Evolutionary conservation across 352 stramenopile genomes (phyloP), one percentile per base, ranked within the genome.

Genomic region (Pseudoperonospora humuli): DNA sequence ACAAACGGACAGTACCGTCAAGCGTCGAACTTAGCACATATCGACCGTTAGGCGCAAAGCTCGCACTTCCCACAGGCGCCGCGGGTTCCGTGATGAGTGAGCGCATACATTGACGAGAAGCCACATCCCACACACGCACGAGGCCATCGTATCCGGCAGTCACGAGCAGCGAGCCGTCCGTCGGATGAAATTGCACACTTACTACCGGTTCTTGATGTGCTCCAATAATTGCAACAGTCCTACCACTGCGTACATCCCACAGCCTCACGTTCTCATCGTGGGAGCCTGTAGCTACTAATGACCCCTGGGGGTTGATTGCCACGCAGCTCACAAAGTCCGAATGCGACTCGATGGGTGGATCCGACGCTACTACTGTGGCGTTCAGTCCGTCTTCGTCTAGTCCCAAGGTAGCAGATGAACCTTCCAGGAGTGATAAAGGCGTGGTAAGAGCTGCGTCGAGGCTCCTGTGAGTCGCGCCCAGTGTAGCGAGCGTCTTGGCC

Each of bases 141-240:
- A 90, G 59, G 5, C 75, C 80, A 46, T 93, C 81, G 45, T 84
- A 86, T 46, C 71, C 71, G 25, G 50, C 71, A 2, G 84, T 91
- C 15, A 92, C 80, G 11, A 98, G 74, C 49, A 96, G 81, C 27
- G 92, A 97, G 49, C 93, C 93, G 63, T 98, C 94, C 17, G 75
- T 73, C 32, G 58, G 58, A 59, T 96, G 97, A 57, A 98, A 98
- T 45, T 78, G 67, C 20, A 97, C 87, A 18, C 83, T 85, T 13
- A 95, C 97, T 1, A 99, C 91, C 3, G 95, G 89, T 61, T 98
- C 94, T 21, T 93, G 95, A 60, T 99, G 95, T 0, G 88, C 93
- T 2, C 78, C 71, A 24, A 98, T 68, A n/a, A 76, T 79, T 6
- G 70, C 76, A 2, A 98, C 75, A 38, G 72, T 93, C 20, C 86